A percentile compares a stretch with the other conserved stretches of the same genome.
These are phyloP conservation scores for Penicillium hesseltinei DNA, from an alignment of 2,329 filamentous ascomycete genomes.

Conservation along the genomic window DNA sequence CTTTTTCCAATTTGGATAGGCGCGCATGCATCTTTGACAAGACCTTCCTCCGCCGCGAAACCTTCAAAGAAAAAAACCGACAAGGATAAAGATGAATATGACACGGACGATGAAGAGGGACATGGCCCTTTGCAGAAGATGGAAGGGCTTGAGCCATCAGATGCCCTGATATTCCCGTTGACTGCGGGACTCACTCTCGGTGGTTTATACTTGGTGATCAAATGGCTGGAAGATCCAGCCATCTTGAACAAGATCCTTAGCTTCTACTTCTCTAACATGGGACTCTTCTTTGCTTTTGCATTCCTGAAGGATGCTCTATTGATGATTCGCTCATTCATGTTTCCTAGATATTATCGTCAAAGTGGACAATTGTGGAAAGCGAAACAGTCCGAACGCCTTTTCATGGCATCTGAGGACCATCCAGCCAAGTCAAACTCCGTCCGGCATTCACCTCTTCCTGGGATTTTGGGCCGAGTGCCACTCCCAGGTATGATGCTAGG, in stretches of 20 bases:
- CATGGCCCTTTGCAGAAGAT: constrained; percentile 56
- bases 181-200: constrained; percentile 70
- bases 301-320: constrained; percentile 71
- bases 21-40: constrained; percentile 78
- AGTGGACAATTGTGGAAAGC: constrained; percentile 51
- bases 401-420: constrained; percentile 21
- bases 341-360: constrained; percentile 67
- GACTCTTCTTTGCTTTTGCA: constrained; percentile 71
- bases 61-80: constrained; percentile 52
- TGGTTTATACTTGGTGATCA: constrained; percentile 82
- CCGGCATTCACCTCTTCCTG: constrained; percentile 52
- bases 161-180: constrained; percentile 82
- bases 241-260: constrained; percentile 80
- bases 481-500: constrained; percentile 38
- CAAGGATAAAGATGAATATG: constrained; percentile 24
- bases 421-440: constrained; percentile 16
- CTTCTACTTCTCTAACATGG: constrained; percentile 77
- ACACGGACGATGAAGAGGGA: constrained; percentile 51
- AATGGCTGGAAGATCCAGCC: constrained; percentile 78
- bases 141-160: constrained; percentile 69
- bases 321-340: constrained; percentile 64
- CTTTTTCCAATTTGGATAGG: constrained; percentile 81
- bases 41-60: constrained; percentile 74
- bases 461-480: constrained; percentile 48
- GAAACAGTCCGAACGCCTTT: constrained; percentile 33